These are phyloP conservation scores for Chenopodium quinoa DNA, from an alignment of 148 eudicot species.

Conservation along the genomic window DNA sequence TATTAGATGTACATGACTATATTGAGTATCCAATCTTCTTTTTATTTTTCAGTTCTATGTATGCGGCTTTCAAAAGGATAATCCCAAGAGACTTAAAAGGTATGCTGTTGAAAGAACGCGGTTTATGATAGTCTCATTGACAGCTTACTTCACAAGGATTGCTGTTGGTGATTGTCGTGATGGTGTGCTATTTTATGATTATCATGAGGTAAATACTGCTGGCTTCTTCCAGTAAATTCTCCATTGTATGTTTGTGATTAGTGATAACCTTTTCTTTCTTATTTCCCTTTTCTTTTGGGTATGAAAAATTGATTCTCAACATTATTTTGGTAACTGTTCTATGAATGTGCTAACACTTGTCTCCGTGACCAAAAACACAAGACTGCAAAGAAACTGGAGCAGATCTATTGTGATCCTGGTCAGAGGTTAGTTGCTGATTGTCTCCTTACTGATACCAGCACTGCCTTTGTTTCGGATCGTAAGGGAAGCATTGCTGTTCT, in stretches of 20 bases:
- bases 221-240: neutral
- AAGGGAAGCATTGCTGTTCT: constrained; percentile 78
- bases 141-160: constrained; percentile 75
- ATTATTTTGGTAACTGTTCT: constrained; percentile 1
- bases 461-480: constrained; percentile 93
- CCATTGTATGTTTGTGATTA: neutral
- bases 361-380: constrained; percentile 20
- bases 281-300: no score
- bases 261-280: no score
- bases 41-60: constrained; percentile 68
- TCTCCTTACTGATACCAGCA: constrained; percentile 65
- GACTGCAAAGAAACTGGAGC: constrained; percentile 84
- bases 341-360: constrained; percentile 16
- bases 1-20: constrained; percentile 11
- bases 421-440: constrained; percentile 95
- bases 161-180: constrained; percentile 98
- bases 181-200: constrained; percentile 80
- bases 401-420: constrained; percentile 78
- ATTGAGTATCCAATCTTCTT: constrained; percentile 14
- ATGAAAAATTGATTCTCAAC: neutral
- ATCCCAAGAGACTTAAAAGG: constrained; percentile 63
- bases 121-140: constrained; percentile 73
- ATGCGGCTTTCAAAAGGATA: constrained; percentile 76
- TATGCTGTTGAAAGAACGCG: constrained; percentile 75
- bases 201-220: constrained; percentile 60